phyloP scores from a whole-genome alignment of 257 asterid species.

The Linaria vulgaris region DNA sequence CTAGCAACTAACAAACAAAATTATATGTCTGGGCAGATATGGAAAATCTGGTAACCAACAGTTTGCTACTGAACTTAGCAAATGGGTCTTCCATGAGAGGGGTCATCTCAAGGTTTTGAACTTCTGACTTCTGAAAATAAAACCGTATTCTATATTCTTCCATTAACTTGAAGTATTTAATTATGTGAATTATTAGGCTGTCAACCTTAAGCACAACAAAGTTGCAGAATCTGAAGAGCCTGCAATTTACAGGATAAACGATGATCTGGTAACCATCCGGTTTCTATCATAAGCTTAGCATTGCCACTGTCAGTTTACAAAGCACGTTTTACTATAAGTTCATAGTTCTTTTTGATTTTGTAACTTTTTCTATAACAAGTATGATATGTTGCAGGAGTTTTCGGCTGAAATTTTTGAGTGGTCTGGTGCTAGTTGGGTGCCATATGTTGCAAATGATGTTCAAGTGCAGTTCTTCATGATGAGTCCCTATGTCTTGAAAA shows the following conservation, averaged over 20 bases:
- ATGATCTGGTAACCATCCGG: conserved; percentile 56
- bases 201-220: conserved; percentile 67
- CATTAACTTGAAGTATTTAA: conserved; percentile 3
- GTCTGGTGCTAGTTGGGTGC: conserved; percentile 81
- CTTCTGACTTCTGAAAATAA: conserved; percentile 10
- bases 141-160: conserved; percentile 1
- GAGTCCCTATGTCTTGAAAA: conserved; percentile 89
- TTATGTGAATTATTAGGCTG: conserved; percentile 49
- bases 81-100: conserved; percentile 91
- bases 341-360: too few relatives aligned
- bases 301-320: neutral
- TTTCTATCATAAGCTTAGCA: neutral
- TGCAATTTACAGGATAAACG: conserved; percentile 71
- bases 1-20: conserved; percentile 26
- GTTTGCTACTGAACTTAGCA: conserved; percentile 70
- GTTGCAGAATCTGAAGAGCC: conserved; percentile 78
- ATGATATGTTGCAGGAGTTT: conserved; percentile 51
- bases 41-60: conserved; percentile 80
- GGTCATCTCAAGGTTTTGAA: conserved; percentile 82
- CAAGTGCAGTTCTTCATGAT: conserved; percentile 92
- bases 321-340: neutral
- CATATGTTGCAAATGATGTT: conserved; percentile 72
- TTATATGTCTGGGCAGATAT: conserved; percentile 45
- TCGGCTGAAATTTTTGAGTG: conserved; percentile 73
- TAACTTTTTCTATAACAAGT: neutral